Conservation (phyloP, 2,329 filamentous ascomycete genomes). For the Penicillium olsonii region DNA sequence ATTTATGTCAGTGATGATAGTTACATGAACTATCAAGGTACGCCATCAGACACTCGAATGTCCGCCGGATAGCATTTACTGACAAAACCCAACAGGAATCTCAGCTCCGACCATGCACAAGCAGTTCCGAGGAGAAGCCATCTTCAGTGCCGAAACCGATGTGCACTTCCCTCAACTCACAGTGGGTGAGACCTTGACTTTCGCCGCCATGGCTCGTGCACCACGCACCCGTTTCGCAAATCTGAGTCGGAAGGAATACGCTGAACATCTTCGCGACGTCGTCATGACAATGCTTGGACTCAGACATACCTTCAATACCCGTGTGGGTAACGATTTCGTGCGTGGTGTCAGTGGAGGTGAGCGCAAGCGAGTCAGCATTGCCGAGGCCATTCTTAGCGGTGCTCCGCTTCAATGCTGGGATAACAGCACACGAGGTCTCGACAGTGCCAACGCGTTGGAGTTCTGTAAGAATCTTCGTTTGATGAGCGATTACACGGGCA, state of each 20-base stretch:
- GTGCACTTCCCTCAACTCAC: constrained; percentile 74
- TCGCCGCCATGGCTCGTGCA: constrained; percentile 36
- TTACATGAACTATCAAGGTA: constrained; percentile 72
- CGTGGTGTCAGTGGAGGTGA: constrained; percentile 61
- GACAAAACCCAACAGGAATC: constrained; percentile 66
- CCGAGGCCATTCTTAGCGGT: constrained; percentile 49
- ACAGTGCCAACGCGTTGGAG: constrained; percentile 53
- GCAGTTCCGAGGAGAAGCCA: constrained; percentile 69
- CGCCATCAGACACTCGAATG: not conserved
- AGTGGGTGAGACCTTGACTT: constrained; percentile 73
- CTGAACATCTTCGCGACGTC: constrained; percentile 8
- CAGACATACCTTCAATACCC: constrained; percentile 48
- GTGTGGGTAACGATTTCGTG: constrained; percentile 53
- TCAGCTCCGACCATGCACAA: constrained; percentile 61
- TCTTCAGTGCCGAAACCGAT: constrained; percentile 79
- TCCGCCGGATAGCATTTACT: not conserved
- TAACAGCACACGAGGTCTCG: constrained; percentile 46
- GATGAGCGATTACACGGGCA: constrained; percentile 45
- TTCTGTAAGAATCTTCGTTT: constrained; percentile 51
- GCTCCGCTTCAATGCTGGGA: constrained; percentile 43
- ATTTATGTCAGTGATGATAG: constrained; percentile 68
- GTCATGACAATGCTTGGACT: constrained; percentile 29
- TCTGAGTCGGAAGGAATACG: constrained; percentile 1
- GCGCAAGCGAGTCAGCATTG: constrained; percentile 58
- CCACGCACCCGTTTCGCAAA: constrained; percentile 1